A percentile compares a stretch with the other conserved stretches of the same genome.
phyloP scores from a whole-genome alignment of 805 yeast genomes.

The Hanseniaspora meyeri region DNA sequence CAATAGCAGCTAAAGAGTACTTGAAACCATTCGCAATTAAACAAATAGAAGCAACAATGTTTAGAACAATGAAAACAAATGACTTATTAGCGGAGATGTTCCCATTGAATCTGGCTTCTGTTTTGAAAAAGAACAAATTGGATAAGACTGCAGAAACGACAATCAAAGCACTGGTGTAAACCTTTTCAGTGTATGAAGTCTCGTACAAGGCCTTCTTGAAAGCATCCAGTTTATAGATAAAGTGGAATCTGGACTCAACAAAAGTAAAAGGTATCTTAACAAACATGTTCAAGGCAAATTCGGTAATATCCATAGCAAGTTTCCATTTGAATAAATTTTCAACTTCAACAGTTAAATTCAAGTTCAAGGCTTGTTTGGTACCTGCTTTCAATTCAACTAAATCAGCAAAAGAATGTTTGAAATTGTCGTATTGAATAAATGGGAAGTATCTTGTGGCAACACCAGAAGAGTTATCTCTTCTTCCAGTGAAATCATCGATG shows the following conservation, averaged over 20 bases:
- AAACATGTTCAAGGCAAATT: conserved; percentile 2
- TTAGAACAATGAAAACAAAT: conserved; percentile 31
- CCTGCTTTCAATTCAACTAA: conserved; percentile 24
- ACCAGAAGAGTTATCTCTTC: conserved; percentile 26
- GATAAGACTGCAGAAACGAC: conserved; percentile 28
- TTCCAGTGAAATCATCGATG: conserved; percentile 16
- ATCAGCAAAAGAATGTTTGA: conserved; percentile 31
- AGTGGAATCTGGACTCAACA: conserved; percentile 10
- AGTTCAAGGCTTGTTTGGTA: conserved; percentile 10
- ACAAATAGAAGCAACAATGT: conserved; percentile 30
- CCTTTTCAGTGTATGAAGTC: background rate
- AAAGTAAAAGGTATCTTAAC: conserved; percentile 12
- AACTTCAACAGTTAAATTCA: conserved; percentile 15
- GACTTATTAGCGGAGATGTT: conserved; percentile 32
- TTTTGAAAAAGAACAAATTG: conserved; percentile 31
- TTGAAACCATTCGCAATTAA: conserved; percentile 27
- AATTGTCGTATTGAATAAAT: conserved; percentile 28
- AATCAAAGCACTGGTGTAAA: conserved; percentile 20
- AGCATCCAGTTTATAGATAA: conserved; percentile 11
- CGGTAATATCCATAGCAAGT: background rate
- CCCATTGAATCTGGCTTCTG: conserved; percentile 22
- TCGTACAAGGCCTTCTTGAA: conserved; percentile 11
- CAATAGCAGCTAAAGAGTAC: conserved; percentile 29
- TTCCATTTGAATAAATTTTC: conserved; percentile 5
- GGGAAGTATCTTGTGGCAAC: conserved; percentile 29